Evolutionary conservation across 139 green algal species (phyloP), one percentile per base, ranked within the genome.

Genomic region (Tetradesmus lagerheimii): DNA sequence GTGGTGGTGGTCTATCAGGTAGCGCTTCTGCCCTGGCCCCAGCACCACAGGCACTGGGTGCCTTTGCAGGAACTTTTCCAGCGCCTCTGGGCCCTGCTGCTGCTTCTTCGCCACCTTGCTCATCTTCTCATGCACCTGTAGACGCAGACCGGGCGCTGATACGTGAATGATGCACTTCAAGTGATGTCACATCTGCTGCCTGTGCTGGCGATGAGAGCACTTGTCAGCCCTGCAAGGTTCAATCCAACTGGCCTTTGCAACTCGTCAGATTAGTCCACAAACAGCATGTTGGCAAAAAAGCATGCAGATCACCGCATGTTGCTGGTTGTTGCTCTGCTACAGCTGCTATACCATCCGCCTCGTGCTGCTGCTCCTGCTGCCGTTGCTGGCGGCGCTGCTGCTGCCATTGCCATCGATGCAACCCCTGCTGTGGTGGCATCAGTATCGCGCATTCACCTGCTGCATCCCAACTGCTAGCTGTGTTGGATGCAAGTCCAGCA

Each of bases 1-100:
- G 67, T 92, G 89, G 53, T 92, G 89, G 27, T 92, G 89, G 66
- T 92, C 89, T 29, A 92, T 89, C 35, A 92, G 53, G 89, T 82
- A 92, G 27, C 37, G 80, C 8, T 37, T 45, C 1, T 35, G 45
- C 12, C 67, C 71, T 8, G 89, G 89, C 27, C 89, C 89, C 18
- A 89, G 45, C 37, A 92, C 89, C 12, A 89, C 81, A 50, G 89
- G 89, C 1, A 92, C 66, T 57, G 88, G 88, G 39, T 91, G 80
- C n/a, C 25, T 75, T 31, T 38, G 71, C 25, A 89, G 74, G 71
- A 89, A 89, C 27, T 3, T 53, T 23, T 91, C 88, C 0, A 91
- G 43, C 3, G 64, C 74, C 11, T 80, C 89, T 23, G 66, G 47
- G 3, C 82, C 89, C 35, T 89, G 80, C 14, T 39, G 18, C 27